phyloP scores from a whole-genome alignment of 176 grass and related monocot genomes.

The Rhynchospora tenuis region DNA sequence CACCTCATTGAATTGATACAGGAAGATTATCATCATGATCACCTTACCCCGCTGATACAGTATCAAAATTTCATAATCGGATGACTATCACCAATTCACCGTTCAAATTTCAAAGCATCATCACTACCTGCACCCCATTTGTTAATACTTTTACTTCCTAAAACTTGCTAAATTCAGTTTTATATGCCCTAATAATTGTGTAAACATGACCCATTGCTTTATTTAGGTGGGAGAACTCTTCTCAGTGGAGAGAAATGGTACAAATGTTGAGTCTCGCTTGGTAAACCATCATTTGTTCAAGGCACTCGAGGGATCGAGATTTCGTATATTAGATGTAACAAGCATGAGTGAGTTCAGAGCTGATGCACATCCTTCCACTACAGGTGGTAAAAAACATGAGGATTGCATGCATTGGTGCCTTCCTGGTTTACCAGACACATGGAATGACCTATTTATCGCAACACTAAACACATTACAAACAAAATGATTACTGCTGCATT shows the following conservation, averaged over 20 bases:
- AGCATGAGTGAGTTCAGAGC: constrained; percentile 90
- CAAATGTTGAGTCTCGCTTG: constrained; percentile 53
- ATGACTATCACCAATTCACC: not conserved
- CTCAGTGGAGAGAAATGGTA: constrained; percentile 56
- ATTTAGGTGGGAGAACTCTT: constrained; percentile 67
- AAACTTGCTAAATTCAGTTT: not conserved
- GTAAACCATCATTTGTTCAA: constrained; percentile 57
- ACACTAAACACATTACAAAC: constrained; percentile 28
- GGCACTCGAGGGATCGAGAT: constrained; percentile 44
- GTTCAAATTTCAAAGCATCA: not conserved
- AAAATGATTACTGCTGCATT: not conserved
- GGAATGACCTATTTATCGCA: constrained; percentile 68
- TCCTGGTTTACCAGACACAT: constrained; percentile 72
- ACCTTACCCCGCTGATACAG: not conserved
- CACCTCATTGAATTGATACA: not conserved
- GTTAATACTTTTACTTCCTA: not conserved
- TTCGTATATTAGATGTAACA: constrained; percentile 60
- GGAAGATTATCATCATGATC: not conserved
- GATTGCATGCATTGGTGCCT: constrained; percentile 99
- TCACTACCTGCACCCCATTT: not conserved
- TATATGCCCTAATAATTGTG: not conserved
- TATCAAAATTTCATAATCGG: not conserved
- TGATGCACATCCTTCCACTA: constrained; percentile 85
- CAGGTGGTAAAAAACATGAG: constrained; percentile 75
- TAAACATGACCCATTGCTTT: not conserved